Evolutionary conservation across 768 basidiomycete genomes (phyloP).

Genomic region (Amanita pseudoporphyria): DNA sequence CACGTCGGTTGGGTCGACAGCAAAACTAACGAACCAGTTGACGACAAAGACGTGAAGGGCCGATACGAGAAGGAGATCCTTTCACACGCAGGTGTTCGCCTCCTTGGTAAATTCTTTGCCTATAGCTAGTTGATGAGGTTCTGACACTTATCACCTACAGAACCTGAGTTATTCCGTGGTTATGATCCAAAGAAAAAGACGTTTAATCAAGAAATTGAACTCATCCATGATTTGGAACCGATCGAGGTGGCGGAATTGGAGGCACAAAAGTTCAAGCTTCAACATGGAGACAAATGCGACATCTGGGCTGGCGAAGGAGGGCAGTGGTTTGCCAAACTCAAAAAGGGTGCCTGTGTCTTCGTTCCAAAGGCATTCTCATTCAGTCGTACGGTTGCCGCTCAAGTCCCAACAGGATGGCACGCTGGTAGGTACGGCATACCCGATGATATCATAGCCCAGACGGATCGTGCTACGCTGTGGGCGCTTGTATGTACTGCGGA

Average conservation of each 20-base stretch:
- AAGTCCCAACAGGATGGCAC: conserved; percentile 96
- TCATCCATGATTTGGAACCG: conserved; percentile 93
- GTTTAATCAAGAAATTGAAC: conserved; percentile 95
- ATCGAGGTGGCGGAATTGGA: conserved; percentile 89
- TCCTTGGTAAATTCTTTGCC: conserved; percentile 62
- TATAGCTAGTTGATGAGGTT: neutral
- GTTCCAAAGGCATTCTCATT: conserved; percentile 95
- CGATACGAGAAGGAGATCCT: conserved; percentile 94
- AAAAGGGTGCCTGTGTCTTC: conserved; percentile 90
- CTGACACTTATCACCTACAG: conserved; percentile 29
- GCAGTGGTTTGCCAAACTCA: conserved; percentile 98
- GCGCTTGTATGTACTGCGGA: conserved; percentile 91
- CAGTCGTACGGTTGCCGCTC: conserved; percentile 90
- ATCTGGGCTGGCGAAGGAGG: conserved; percentile 86
- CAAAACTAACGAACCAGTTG: conserved; percentile 87
- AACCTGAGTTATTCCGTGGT: conserved; percentile 95
- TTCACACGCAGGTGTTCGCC: conserved; percentile 81
- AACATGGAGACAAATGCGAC: conserved; percentile 95
- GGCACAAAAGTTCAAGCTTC: conserved; percentile 90
- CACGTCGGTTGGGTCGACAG: conserved; percentile 99
- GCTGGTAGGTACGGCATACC: conserved; percentile 96
- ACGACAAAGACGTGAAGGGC: conserved; percentile 93
- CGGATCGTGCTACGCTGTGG: conserved; percentile 91
- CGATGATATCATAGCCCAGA: conserved; percentile 90
- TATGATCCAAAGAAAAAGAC: conserved; percentile 97